Evolutionary conservation across 768 basidiomycete species (phyloP), one percentile per base, ranked within the genome.

Genomic region (Roridomyces roridus): DNA sequence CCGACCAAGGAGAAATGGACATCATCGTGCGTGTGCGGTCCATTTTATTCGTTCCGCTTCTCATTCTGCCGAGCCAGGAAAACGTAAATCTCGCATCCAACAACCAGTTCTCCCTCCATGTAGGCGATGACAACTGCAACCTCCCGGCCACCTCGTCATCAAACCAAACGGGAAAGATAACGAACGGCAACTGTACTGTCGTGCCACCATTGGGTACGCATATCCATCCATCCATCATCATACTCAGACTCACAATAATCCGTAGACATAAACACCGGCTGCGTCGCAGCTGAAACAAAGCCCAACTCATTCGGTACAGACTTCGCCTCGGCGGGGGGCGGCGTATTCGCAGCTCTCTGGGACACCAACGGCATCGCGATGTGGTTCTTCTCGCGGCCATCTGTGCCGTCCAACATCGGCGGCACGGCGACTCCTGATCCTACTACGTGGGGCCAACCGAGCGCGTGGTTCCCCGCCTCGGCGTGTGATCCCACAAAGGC

Each of bases 21-120:
- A 85, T 86, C 44, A 73, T 86, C 46, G 86, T n/a, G n/a, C n/a
- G n/a, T n/a, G n/a, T n/a, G n/a, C n/a, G n/a, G n/a, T n/a, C n/a
- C n/a, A n/a, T n/a, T n/a, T n/a, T n/a, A n/a, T n/a, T n/a, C n/a
- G n/a, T n/a, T n/a, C n/a, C n/a, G n/a, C n/a, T n/a, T n/a, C n/a
- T n/a, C n/a, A n/a, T n/a, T n/a, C n/a, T n/a, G n/a, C n/a, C n/a
- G n/a, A n/a, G n/a, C n/a, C n/a, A n/a, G n/a, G n/a, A 89, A 65
- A 41, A 41, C 12, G 39, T 50, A 24, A 50, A 50, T 15, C 37
- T 50, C 37, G 37, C 80, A 74, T 23, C 63, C 14, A 63, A 66
- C 48, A 87, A 87, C 67, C 85, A 85, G 64, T 77, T 81, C 70
- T 81, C 86, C 7, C 66, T 87, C 35, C 86, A 87, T 62, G n/a